Conservation (phyloP, 208 protist species). For the Endotrypanum monterogeii region DNA sequence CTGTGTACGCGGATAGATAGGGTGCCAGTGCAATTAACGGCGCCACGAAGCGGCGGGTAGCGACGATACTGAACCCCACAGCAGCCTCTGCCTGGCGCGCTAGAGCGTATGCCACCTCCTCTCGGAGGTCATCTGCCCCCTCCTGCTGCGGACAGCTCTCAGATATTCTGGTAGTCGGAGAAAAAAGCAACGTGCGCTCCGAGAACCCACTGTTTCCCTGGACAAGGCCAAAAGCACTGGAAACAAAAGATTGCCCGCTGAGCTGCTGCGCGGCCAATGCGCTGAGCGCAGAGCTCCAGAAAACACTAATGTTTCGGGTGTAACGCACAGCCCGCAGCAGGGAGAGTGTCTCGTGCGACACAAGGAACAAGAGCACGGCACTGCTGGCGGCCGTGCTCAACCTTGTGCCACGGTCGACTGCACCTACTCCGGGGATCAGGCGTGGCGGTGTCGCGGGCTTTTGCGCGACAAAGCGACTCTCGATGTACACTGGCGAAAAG, state of each 20-base stretch:
- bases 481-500: background rate
- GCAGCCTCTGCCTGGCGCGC: slow-evolving; percentile 11
- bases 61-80: slow-evolving; percentile 1
- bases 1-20: slow-evolving; percentile 52
- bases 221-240: background rate
- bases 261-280: slow-evolving; percentile 20
- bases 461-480: background rate
- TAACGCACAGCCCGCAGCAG: slow-evolving; percentile 34
- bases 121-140: slow-evolving; percentile 18
- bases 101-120: slow-evolving; percentile 30
- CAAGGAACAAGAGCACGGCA: slow-evolving; percentile 46
- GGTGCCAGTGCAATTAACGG: slow-evolving; percentile 49
- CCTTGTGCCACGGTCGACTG: background rate
- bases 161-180: background rate
- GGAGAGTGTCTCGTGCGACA: slow-evolving; percentile 49
- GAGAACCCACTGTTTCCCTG: background rate
- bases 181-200: background rate
- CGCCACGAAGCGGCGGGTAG: slow-evolving; percentile 14
- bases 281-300: slow-evolving; percentile 56
- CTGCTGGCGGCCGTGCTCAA: slow-evolving; percentile 19
- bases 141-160: background rate
- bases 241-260: background rate
- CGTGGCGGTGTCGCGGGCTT: background rate
- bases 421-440: background rate
- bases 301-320: slow-evolving; percentile 29